Evolutionary conservation across 1,284 basidiomycete species (phyloP).

Genomic region (Rhizopogon parksii): DNA sequence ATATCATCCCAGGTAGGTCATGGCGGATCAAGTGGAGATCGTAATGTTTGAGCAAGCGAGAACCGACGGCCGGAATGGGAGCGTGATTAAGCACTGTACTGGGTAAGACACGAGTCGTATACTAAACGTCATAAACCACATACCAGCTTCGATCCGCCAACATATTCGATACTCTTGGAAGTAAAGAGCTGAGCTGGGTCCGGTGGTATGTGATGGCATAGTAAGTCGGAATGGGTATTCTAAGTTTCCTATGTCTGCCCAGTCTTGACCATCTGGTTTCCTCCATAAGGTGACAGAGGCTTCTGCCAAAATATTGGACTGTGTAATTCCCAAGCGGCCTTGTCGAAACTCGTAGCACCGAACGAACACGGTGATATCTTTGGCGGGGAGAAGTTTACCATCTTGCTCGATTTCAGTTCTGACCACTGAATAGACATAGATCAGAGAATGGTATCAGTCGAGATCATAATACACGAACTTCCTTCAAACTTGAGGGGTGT

Average conservation of each 20-base stretch:
- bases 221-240: conserved; percentile 67
- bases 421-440: conserved; percentile 41
- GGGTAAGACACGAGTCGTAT: conserved; percentile 13
- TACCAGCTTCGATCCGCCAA: conserved; percentile 78
- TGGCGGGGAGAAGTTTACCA: conserved; percentile 54
- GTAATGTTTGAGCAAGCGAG: conserved; percentile 57
- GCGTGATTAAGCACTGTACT: conserved; percentile 55
- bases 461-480: conserved; percentile 36
- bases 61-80: conserved; percentile 58
- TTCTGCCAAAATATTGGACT: conserved; percentile 62
- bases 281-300: conserved; percentile 60
- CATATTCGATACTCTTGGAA: conserved; percentile 73
- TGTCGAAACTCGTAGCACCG: conserved; percentile 73
- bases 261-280: conserved; percentile 49
- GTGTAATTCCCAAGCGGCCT: conserved; percentile 47
- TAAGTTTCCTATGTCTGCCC: conserved; percentile 52
- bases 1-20: conserved; percentile 39
- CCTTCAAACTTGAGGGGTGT: conserved; percentile 74
- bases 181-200: conserved; percentile 57
- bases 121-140: conserved; percentile 25
- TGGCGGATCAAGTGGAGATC: conserved; percentile 64
- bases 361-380: conserved; percentile 58
- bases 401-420: conserved; percentile 67
- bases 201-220: conserved; percentile 55
- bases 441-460: conserved; percentile 9